phyloP scores from a whole-genome alignment of 768 basidiomycete species.

The Russula sp. region DNA sequence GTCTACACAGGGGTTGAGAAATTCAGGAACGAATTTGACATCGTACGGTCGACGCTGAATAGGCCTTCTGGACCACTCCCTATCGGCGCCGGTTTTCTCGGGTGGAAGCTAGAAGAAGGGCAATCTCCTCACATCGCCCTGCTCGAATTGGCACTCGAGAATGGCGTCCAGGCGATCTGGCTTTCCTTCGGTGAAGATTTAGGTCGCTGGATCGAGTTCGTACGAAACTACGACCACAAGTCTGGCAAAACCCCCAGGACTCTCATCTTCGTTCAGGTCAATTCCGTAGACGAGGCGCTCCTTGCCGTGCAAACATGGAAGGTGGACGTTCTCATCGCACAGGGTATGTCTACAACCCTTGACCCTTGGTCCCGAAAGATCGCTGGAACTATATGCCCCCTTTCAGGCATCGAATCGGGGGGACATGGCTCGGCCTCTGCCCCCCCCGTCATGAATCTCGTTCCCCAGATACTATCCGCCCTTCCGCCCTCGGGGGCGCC shows the following conservation, averaged over 20 bases:
- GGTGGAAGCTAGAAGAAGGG: slow-evolving; percentile 60
- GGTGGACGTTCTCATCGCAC: slow-evolving; percentile 68
- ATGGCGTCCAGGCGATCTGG: slow-evolving; percentile 63
- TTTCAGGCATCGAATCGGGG: slow-evolving; percentile 68
- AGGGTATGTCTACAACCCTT: slow-evolving; percentile 44
- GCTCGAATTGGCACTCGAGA: slow-evolving; percentile 47
- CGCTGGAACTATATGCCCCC: neutral
- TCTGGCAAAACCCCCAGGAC: slow-evolving; percentile 39
- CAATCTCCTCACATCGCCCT: slow-evolving; percentile 35
- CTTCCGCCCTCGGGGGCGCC: slow-evolving; percentile 38
- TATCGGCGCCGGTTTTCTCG: slow-evolving; percentile 71
- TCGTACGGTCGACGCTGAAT: slow-evolving; percentile 44
- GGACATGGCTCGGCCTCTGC: slow-evolving; percentile 62
- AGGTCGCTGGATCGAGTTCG: slow-evolving; percentile 51
- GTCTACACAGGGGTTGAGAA: slow-evolving; percentile 44
- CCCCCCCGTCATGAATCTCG: slow-evolving; percentile 53
- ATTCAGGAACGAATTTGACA: slow-evolving; percentile 45
- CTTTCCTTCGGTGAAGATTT: slow-evolving; percentile 62
- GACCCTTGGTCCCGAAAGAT: neutral
- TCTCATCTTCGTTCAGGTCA: slow-evolving; percentile 60
- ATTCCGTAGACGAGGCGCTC: slow-evolving; percentile 52
- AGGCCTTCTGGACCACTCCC: slow-evolving; percentile 34
- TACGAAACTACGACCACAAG: slow-evolving; percentile 49
- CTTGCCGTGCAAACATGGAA: slow-evolving; percentile 61
- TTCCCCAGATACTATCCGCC: slow-evolving; percentile 48